Evolutionary conservation across 257 asterid genomes (phyloP), one percentile per base, ranked within the genome.

Genomic region (Nyctanthes arbortristis): DNA sequence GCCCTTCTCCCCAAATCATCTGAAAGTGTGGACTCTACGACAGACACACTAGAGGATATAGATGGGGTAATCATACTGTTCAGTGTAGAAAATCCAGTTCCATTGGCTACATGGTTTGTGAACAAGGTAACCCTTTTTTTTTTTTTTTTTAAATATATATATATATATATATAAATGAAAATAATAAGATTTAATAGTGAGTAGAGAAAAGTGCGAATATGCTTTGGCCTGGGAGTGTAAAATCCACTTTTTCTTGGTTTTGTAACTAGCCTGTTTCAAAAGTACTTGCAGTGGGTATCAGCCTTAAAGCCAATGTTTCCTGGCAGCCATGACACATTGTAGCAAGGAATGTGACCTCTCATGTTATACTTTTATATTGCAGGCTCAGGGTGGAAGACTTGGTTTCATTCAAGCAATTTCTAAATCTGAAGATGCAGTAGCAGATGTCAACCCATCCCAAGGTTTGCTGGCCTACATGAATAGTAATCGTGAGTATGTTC

Each of bases 351-450:
- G 29, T 61, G 14, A 20, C 4, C 4, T 67, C 24, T 36, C 13
- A n/a, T n/a, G n/a, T 16, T 29, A 68, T 22, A 33, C 70, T 71
- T 56, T 67, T 62, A 14, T 72, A 29, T 49, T 80, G 72, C 89
- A 93, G 97, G 99, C 95, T 59, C 82, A 64, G 31, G 96, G 96
- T 35, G 96, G 96, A 24, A 49, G 84, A 55, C 88, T 93, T 61
- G 87, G 84, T 35, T 88, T 87, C 79, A 56, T 91, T 69, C 69
- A 32, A 22, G 69, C 79, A 68, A 74, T 67, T 70, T 72, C 81
- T 8, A 73, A 58, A 71, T 61, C 66, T 1, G 84, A 81, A 13
- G 82, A 78, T 56, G 81, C 47, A 33, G 73, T 61, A 67, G 45
- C 81, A 57, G 84, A 75, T 70, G 73, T 75, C 67, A 71, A 75